Evolutionary conservation across 2,329 filamentous ascomycete species (phyloP).

Genomic region (Paraconiothyrium sp.): DNA sequence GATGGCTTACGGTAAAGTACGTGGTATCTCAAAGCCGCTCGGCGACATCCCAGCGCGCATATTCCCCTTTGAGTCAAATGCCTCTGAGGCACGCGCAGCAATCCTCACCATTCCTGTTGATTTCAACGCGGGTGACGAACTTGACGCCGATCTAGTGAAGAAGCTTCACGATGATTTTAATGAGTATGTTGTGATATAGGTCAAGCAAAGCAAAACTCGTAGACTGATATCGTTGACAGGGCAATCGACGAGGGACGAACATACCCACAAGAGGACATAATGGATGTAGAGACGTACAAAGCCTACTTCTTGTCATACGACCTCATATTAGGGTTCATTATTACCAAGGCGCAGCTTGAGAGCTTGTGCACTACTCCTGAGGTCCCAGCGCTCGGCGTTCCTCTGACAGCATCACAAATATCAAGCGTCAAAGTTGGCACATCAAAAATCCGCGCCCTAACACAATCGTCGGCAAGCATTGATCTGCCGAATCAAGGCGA

Average conservation of each 20-base stretch:
- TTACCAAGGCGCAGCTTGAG: slow-evolving; percentile 11
- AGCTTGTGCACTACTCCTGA: slow-evolving; percentile 2
- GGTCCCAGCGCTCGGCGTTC: slow-evolving; percentile 10
- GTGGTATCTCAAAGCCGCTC: slow-evolving; percentile 14
- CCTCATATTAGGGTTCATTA: slow-evolving; percentile 17
- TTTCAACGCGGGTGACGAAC: slow-evolving; percentile 16
- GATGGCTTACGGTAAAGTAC: slow-evolving; percentile 22
- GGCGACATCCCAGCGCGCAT: slow-evolving; percentile 18
- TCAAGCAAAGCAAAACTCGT: neutral
- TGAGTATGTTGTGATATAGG: neutral
- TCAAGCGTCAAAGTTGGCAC: slow-evolving; percentile 14
- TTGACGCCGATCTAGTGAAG: slow-evolving; percentile 11
- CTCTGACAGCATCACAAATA: slow-evolving; percentile 1
- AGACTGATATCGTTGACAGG: neutral
- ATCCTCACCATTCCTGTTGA: slow-evolving; percentile 19
- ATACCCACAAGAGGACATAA: slow-evolving; percentile 19
- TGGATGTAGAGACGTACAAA: slow-evolving; percentile 11
- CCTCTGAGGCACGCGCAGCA: slow-evolving; percentile 11
- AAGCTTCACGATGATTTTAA: slow-evolving; percentile 18
- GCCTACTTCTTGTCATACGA: slow-evolving; percentile 19
- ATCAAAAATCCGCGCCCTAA: slow-evolving; percentile 7
- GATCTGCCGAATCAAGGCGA: slow-evolving; percentile 4
- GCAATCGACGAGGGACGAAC: slow-evolving; percentile 17
- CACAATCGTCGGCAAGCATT: neutral
- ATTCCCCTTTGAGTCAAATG: slow-evolving; percentile 17